Base-by-base conservation (phyloP, 1,139 yeast species). In the Debaryomyces coudertii region DNA sequence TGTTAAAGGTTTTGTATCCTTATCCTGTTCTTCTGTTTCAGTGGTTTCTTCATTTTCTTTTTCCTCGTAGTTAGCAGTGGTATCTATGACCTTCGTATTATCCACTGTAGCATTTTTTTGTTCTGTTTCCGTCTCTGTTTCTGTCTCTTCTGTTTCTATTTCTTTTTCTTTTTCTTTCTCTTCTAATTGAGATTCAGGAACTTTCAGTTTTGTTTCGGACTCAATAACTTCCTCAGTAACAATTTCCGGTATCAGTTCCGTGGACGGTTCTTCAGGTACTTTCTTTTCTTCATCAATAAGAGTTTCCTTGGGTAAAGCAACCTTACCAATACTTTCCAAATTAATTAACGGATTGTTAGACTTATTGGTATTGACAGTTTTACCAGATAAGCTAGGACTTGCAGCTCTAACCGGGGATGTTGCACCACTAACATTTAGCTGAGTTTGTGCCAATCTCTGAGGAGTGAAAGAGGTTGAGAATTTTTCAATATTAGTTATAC, bases 401-500 rank as follows among this genome's bases (percentile, higher is more conserved):
- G 48, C 36, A 3, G 60, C 47, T 43, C 53, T 46, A 20, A 39
- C 33, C 8, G 43, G 43, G 35, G 44, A 36, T 5, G 40, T 12
- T 8, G 23, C 31, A n/a, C 44, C 40, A 22, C 36, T 35, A n/a
- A 25, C 31, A 22, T 30, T 39, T 16, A 24, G 60, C 64, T 45
- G 55, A 56, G 30, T 30, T 23, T 31, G 41, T 12, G 24, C 29
- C 31, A 56, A 48, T 45, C 64, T 62, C 44, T 68, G 71, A 7
- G 78, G 78, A 5, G 72, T 66, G 53, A 70, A 71, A 2, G 74
- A 62, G 2, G 83, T 75, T 41, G 62, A 60, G 53, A 69, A 75
- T 38, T 60, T 62, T 36, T 69, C 75, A 23, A 53, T 59, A 47
- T 65, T 59, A 11, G 65, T 57, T 43, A 75, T 63, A 1, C 79